Conservation (phyloP, 805 yeast species). For the Komagataella mondaviorum region DNA sequence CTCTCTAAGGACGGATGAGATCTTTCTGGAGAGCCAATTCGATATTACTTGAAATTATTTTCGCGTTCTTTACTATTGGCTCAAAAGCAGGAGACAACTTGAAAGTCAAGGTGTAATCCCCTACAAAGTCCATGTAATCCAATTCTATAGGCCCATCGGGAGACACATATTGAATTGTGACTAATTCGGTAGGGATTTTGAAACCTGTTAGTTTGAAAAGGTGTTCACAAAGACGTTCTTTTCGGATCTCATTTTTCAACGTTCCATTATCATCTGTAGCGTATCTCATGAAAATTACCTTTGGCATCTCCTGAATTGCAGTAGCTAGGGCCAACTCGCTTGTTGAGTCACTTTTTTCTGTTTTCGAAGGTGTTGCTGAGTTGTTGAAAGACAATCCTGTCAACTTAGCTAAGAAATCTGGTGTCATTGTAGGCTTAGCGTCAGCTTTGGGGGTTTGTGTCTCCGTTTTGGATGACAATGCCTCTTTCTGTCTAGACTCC, state of each 20-base stretch:
- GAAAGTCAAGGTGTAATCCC: slow-evolving; percentile 1
- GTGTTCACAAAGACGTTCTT: not conserved
- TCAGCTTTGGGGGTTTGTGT: not conserved
- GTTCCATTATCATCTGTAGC: slow-evolving; percentile 8
- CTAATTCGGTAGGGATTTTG: not conserved
- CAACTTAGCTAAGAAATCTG: slow-evolving; percentile 15
- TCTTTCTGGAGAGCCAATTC: not conserved
- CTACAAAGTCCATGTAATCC: not conserved
- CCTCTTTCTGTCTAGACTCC: slow-evolving; percentile 2
- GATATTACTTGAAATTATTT: not conserved
- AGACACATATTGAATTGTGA: not conserved
- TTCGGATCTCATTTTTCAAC: not conserved
- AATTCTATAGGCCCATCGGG: not conserved
- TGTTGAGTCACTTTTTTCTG: slow-evolving; percentile 8
- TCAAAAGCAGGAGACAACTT: not conserved
- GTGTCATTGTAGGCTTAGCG: not conserved
- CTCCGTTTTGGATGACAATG: not conserved
- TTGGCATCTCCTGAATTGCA: slow-evolving; percentile 10
- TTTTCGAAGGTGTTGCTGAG: slow-evolving; percentile 8
- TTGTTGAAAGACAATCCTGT: slow-evolving; percentile 11
- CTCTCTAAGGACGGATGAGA: not conserved
- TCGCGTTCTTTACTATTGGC: not conserved
- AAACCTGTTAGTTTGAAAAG: not conserved
- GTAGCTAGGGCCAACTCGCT: not conserved
- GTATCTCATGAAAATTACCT: slow-evolving; percentile 12